Evolutionary conservation across 192 early-diverging fungal genomes (phyloP), one percentile per base, ranked within the genome.

Genomic region (Podochytrium sp.): DNA sequence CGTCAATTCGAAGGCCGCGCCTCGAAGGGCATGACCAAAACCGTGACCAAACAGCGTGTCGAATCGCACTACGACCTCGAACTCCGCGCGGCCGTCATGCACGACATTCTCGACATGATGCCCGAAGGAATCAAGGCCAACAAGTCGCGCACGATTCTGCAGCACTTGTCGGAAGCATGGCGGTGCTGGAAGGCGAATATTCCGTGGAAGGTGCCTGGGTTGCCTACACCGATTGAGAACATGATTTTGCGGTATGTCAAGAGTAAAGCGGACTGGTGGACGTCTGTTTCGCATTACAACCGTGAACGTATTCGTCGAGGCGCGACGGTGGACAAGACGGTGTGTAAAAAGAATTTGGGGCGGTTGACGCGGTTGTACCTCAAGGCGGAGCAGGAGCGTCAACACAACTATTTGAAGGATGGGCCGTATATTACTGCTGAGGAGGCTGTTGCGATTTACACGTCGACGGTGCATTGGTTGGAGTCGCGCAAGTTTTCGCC

Each of bases 221-320:
- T 99, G 86, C 96, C 98, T n/a, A 91, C 89, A 37, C 93, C 98
- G 3, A 93, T 99, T 66, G 96, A 98, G 77, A 98, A 97, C 85
- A 97, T 99, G 94, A 97, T 99, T 77, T 80, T 98, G 74, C 91
- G 96, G 47, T 99, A 99, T 82, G 96, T 99, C 68, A 98, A 98
- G 83, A 91, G 95, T 61, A 99, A 99, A 84, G 96, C 98, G n/a
- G 98, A 99, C 84, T 99, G 98, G 98, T 99, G 98, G 98, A 98
- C 95, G 1, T 93, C 92, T 29, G 95, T 97, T 29, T 90, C 96
- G 14, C 96, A 99, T 85, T 99, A 98, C 81, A 99, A 97, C 84
- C 92, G 98, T 73, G 98, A 98, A 80, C 94, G 98, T 82, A 97
- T 99, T 74, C 91, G 95, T 50, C 91, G 96, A 64, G 98, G 98